Percentiles rank a stretch among this genome's conserved stretches.
Conservation (phyloP, 2,329 filamentous ascomycete genomes). For the Botrytis medusae region DNA sequence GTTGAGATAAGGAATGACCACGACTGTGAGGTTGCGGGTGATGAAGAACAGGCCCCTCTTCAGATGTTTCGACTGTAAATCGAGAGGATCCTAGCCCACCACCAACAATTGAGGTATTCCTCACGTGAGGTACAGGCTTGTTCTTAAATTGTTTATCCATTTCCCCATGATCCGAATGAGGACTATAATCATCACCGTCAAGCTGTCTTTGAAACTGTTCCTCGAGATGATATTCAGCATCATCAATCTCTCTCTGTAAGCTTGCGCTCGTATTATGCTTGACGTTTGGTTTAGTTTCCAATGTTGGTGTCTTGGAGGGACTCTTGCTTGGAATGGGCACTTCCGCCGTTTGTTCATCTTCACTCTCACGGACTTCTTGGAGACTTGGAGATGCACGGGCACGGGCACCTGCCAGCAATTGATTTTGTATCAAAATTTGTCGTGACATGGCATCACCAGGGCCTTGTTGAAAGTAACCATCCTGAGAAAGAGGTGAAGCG, state of each 20-base stretch:
- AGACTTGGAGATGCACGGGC: slow-evolving; percentile 60
- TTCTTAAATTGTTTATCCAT: slow-evolving; percentile 29
- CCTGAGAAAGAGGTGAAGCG: slow-evolving; percentile 57
- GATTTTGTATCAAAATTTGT: slow-evolving; percentile 50
- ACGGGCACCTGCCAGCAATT: slow-evolving; percentile 45
- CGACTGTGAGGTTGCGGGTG: slow-evolving; percentile 74
- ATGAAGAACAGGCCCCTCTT: slow-evolving; percentile 60
- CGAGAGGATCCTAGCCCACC: slow-evolving; percentile 40
- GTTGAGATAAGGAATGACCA: slow-evolving; percentile 69
- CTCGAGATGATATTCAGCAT: slow-evolving; percentile 82
- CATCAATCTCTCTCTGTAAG: slow-evolving; percentile 80
- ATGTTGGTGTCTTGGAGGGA: slow-evolving; percentile 51
- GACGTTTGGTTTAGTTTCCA: slow-evolving; percentile 56
- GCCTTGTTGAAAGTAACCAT: slow-evolving; percentile 40
- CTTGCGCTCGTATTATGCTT: slow-evolving; percentile 72
- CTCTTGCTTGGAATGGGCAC: slow-evolving; percentile 43
- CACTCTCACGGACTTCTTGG: slow-evolving; percentile 72
- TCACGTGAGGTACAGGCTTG: slow-evolving; percentile 26
- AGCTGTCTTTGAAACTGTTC: slow-evolving; percentile 76
- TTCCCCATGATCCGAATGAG: slow-evolving; percentile 47
- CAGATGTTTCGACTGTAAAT: slow-evolving; percentile 52
- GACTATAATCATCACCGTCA: slow-evolving; percentile 75
- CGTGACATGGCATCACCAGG: slow-evolving; percentile 44
- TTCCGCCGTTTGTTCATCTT: slow-evolving; percentile 54
- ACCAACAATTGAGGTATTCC: slow-evolving; percentile 31